Evolutionary conservation across 1,284 basidiomycete species (phyloP), one percentile per base, ranked within the genome.

Genomic region (Coniophora puteana): DNA sequence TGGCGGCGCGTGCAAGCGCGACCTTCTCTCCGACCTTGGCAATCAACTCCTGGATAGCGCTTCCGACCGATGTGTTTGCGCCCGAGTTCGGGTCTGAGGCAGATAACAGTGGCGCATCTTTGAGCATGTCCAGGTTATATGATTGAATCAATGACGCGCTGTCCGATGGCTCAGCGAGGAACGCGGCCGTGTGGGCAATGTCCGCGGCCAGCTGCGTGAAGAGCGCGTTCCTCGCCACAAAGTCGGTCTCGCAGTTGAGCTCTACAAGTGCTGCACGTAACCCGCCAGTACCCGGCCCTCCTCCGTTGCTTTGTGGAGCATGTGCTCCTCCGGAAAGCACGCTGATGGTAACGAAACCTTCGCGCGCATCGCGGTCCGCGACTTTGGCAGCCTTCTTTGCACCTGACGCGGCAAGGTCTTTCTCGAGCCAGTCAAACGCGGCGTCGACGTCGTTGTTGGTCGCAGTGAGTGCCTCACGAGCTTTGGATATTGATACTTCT

Each of bases 241-340:
- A 97, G 66, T 98, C 94, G 30, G 94, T 97, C 69, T 98, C 94
- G 71, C 94, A 97, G 56, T 92, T 93, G 47, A 97, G 73, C 63
- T 98, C 94, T 44, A 97, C 72, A 73, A 97, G 89, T 11, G 85
- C 82, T 5, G 88, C 92, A 20, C 89, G 77, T 30, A 89, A 71
- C 20, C 77, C 76, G 4, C 71, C 66, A n/a, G n/a, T n/a, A n/a
- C n/a, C n/a, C n/a, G n/a, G n/a, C n/a, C n/a, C n/a, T 29, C 59
- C 61, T 17, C 63, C 56, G 25, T 49, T 44, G 13, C 57, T 57
- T 14, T 50, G 48, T 27, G 58, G 54, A 13, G 55, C 51, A 23
- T 63, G 64, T 29, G 61, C 58, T 2, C 83, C 83, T 20, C 74
- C 67, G 5, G 81, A 76, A 37, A 95, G 75, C 8, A 94, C 66